Percentiles rank a stretch among this genome's conserved stretches.
These are phyloP conservation scores for Syzygium grande DNA, from an alignment of 345 rosid genomes.

Conservation along the genomic window DNA sequence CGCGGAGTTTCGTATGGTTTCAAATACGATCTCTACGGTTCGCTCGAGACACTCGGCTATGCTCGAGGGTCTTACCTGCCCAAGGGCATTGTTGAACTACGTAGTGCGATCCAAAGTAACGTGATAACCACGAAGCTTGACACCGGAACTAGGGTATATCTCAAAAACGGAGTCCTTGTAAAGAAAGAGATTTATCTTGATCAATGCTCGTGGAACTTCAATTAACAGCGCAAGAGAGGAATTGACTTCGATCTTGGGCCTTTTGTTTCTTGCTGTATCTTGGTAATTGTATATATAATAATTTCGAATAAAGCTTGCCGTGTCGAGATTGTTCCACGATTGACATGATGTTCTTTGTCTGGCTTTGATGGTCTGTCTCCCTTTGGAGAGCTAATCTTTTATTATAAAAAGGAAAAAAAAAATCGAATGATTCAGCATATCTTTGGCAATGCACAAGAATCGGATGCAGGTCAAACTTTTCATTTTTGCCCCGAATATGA, in stretches of 20 bases:
- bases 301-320: not conserved
- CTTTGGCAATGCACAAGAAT: not conserved
- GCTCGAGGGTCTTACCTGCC: not conserved
- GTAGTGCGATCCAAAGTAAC: not conserved
- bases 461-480: not conserved
- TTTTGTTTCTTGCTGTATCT: not conserved
- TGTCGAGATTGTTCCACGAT: not conserved
- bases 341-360: not conserved
- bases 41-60: not conserved
- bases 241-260: not conserved
- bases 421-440: not conserved
- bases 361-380: not conserved
- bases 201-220: not conserved
- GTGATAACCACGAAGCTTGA: not conserved
- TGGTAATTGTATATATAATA: not conserved
- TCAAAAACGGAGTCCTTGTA: not conserved
- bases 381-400: not conserved
- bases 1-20: not conserved
- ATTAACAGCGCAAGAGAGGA: not conserved
- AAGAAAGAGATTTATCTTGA: not conserved
- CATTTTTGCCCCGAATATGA: not conserved
- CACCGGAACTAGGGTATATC: not conserved
- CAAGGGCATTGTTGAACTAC: not conserved
- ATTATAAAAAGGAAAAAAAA: not conserved
- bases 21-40: not conserved